Evolutionary conservation across 768 basidiomycete genomes (phyloP).

Genomic region (Sutorius australiensis): DNA sequence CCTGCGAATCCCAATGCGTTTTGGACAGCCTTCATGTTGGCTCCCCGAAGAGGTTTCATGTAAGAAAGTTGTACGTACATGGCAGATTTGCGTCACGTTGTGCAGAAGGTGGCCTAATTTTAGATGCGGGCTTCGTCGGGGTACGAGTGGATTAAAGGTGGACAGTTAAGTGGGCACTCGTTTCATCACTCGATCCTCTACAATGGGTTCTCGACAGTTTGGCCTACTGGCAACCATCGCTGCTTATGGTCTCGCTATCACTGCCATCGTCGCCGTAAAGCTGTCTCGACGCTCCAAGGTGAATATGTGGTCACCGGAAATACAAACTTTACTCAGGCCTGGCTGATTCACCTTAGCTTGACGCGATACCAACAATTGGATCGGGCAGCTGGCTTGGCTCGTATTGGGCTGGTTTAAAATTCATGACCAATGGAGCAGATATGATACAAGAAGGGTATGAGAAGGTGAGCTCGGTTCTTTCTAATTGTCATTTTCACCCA

Average conservation of each 20-base stretch:
- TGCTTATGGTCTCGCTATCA: background rate
- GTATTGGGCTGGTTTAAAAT: slow-evolving; percentile 21
- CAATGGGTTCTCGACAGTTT: background rate
- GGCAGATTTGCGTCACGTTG: no score
- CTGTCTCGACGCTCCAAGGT: slow-evolving; percentile 3
- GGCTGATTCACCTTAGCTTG: slow-evolving; percentile 10
- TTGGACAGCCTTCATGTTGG: no score
- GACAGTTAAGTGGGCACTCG: no score
- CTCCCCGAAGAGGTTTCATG: no score
- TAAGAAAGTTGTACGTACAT: no score
- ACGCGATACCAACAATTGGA: slow-evolving; percentile 31
- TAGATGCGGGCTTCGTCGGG: no score
- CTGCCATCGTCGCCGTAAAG: background rate
- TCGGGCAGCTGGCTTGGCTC: slow-evolving; percentile 25
- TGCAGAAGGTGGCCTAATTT: no score
- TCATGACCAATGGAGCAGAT: slow-evolving; percentile 8
- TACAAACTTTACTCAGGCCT: background rate
- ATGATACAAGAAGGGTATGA: slow-evolving; percentile 33
- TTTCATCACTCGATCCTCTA: no score
- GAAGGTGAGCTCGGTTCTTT: slow-evolving; percentile 15
- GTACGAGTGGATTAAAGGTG: no score
- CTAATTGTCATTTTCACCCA: background rate
- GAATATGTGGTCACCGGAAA: background rate
- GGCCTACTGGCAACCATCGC: background rate
- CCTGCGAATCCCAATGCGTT: no score